Evolutionary conservation across 148 eudicot genomes (phyloP).

Genomic region (Polygonum aviculare): DNA sequence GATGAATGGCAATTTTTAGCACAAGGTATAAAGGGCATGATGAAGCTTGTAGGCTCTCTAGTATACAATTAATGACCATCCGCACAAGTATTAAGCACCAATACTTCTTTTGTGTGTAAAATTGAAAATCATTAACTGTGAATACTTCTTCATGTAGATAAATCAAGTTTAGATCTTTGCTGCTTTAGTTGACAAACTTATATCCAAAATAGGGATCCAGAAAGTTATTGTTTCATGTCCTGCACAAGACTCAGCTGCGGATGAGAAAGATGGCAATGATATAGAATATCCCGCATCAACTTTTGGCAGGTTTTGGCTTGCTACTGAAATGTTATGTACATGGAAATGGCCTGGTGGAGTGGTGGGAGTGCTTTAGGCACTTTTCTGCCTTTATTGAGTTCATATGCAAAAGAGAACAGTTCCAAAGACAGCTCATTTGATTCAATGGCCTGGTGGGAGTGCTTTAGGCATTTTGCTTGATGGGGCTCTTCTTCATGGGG

Average conservation of each 20-base stretch:
- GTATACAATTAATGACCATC: not conserved
- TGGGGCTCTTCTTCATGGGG: constrained; percentile 73
- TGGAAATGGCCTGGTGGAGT: constrained; percentile 85
- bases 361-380: constrained; percentile 63
- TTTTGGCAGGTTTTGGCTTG: constrained; percentile 77
- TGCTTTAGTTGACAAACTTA: constrained; percentile 64
- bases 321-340: constrained; percentile 82
- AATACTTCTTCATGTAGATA: constrained; percentile 36
- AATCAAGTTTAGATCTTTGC: constrained; percentile 33
- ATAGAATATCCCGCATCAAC: constrained; percentile 21
- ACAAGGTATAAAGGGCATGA: not conserved
- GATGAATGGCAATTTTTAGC: not conserved
- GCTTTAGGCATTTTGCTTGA: constrained; percentile 58
- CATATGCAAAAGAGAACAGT: constrained; percentile 28
- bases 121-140: not conserved
- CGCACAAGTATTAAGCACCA: not conserved
- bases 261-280: constrained; percentile 22
- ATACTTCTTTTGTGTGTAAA: not conserved
- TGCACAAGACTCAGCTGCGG: constrained; percentile 17
- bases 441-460: too few relatives aligned
- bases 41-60: not conserved
- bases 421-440: constrained; percentile 28
- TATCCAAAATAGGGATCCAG: constrained; percentile 50
- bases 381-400: constrained; percentile 52
- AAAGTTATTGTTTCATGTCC: constrained; percentile 41